Conservation (phyloP, 768 basidiomycete genomes). For the Epithele typhae region DNA sequence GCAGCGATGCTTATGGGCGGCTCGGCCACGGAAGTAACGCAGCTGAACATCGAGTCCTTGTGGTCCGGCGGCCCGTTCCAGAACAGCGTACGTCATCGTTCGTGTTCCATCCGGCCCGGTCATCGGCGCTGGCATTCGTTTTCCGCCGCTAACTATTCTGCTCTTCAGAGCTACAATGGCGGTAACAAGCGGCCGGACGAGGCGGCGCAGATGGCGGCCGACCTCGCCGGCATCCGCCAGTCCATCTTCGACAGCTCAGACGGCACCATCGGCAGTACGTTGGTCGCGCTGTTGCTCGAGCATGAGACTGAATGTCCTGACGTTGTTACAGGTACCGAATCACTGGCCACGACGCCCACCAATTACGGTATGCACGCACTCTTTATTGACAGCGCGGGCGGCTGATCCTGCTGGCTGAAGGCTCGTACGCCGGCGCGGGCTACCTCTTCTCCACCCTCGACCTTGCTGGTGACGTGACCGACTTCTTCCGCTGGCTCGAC, state of each 20-base stretch:
- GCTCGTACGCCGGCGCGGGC: constrained; percentile 67
- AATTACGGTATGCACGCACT: constrained; percentile 49
- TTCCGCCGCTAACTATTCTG: not conserved
- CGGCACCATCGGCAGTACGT: constrained; percentile 57
- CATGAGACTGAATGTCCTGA: too few relatives aligned
- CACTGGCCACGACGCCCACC: constrained; percentile 49
- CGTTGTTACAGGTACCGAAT: constrained; percentile 41
- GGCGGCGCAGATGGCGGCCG: constrained; percentile 36
- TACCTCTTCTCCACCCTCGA: constrained; percentile 50
- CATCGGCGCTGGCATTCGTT: not conserved
- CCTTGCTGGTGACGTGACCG: constrained; percentile 19
- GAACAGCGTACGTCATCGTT: constrained; percentile 42
- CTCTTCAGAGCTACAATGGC: constrained; percentile 57
- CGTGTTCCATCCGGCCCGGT: not conserved
- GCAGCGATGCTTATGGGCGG: constrained; percentile 66
- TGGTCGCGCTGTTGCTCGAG: constrained; percentile 10
- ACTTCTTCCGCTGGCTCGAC: constrained; percentile 67
- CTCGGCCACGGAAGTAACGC: constrained; percentile 52
- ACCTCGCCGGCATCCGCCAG: constrained; percentile 50
- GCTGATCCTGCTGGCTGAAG: constrained; percentile 31
- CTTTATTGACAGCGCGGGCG: too few relatives aligned
- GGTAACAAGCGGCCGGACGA: constrained; percentile 56
- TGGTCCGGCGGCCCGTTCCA: constrained; percentile 75
- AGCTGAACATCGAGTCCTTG: constrained; percentile 71
- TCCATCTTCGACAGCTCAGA: constrained; percentile 53